Evolutionary conservation across 73 alveolate genomes (phyloP), one percentile per base, ranked within the genome.

Genomic region (Stentor coeruleus): DNA sequence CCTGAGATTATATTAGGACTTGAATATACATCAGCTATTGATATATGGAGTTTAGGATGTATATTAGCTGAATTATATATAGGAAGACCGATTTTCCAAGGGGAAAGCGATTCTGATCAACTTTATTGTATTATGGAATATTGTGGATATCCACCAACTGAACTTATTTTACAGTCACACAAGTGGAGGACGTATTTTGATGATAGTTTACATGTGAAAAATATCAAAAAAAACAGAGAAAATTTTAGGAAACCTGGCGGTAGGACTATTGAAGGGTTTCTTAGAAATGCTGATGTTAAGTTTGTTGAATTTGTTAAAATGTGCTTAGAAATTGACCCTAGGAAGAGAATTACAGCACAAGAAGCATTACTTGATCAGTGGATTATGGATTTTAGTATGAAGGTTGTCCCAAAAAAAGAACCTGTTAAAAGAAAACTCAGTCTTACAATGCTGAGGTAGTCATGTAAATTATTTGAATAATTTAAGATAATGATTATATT

Each of bases 61-160:
- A 89, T 93, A 11, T 87, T 93, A 3, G 84, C 85, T 77, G 98
- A 93, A 84, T 86, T 92, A 77, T 59, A 83, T 35, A 84, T 88
- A 1, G 98, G 98, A 37, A 74, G 59, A 39, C 95, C 95, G 20
- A 2, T 89, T 2, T 89, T 89, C 59, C 92, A 91, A 36, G 95
- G 95, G 40, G 95, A 89, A 57, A 85, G 84, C 20, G 66, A 49
- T 11, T 6, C 66, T 49, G 66, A 49, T 49, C 20, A 11, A 49
- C 20, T 49, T 6, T 11, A 11, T 6, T 11, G 66, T 11, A 49
- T 20, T 49, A 20, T 49, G 6, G 66, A 49, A 20, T 20, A 11
- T 6, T 11, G 6, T 20, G 66, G 66, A 49, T 11, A 49, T 49
- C 66, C 66, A 49, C 66, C 66, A 11, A 20, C 6, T 6, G 66